phyloP scores from a whole-genome alignment of 768 basidiomycete species.

The Galerina sulciceps region DNA sequence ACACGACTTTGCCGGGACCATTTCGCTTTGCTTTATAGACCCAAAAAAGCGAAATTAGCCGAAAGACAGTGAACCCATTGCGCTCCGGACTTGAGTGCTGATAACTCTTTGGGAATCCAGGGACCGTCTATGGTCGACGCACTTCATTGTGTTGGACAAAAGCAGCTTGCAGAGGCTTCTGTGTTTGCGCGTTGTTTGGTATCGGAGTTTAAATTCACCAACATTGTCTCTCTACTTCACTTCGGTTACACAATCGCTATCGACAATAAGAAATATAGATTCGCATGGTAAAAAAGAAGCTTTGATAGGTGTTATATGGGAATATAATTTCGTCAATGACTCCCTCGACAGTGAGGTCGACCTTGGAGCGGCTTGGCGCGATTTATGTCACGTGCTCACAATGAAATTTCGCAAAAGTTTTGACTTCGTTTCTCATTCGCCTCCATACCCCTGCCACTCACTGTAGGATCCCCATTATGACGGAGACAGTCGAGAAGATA shows the following conservation, averaged over 20 bases:
- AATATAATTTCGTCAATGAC: too few species aligned
- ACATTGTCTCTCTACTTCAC: constrained; percentile 14
- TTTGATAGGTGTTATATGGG: too few species aligned
- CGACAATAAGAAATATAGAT: constrained; percentile 1
- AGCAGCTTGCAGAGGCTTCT: constrained; percentile 5
- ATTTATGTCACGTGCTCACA: constrained; percentile 1
- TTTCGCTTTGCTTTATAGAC: constrained; percentile 33
- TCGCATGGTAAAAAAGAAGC: constrained; percentile 1
- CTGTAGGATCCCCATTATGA: constrained; percentile 28
- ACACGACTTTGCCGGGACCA: neutral
- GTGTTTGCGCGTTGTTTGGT: constrained; percentile 5
- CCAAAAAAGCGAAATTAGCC: constrained; percentile 21
- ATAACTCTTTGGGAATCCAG: neutral
- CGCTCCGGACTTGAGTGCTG: neutral
- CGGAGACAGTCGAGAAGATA: constrained; percentile 42
- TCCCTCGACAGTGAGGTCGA: neutral
- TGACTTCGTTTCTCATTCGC: neutral
- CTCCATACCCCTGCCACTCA: neutral
- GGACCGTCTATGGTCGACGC: constrained; percentile 1
- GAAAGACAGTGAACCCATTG: constrained; percentile 15
- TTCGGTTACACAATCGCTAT: neutral
- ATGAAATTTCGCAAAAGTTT: constrained; percentile 1
- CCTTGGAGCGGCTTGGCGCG: neutral
- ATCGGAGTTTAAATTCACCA: constrained; percentile 11
- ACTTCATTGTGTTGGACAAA: constrained; percentile 20